phyloP scores from a whole-genome alignment of 2,329 filamentous ascomycete genomes.

The Ophiocordyceps sinensis region DNA sequence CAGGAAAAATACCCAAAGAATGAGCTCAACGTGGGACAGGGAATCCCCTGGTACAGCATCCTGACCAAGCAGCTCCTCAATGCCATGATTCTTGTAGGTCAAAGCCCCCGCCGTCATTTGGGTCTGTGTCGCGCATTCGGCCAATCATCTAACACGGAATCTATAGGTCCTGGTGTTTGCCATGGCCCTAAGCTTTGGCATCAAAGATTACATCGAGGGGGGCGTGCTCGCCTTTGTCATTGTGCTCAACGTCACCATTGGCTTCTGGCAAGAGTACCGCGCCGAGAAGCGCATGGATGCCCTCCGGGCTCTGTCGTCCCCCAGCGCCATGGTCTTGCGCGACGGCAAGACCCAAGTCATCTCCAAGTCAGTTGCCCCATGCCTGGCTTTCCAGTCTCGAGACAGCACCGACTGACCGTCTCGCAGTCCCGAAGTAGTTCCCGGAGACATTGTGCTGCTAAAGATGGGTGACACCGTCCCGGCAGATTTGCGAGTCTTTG shows the following conservation, averaged over 20 bases:
- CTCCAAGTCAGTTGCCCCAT: slow-evolving; percentile 31
- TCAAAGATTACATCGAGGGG: slow-evolving; percentile 53
- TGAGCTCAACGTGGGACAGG: slow-evolving; percentile 53
- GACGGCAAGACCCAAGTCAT: slow-evolving; percentile 43
- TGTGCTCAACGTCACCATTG: slow-evolving; percentile 53
- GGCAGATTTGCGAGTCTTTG: slow-evolving; percentile 55
- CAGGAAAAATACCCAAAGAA: slow-evolving; percentile 50
- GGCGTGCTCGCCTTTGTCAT: slow-evolving; percentile 55
- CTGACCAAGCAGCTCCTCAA: slow-evolving; percentile 60
- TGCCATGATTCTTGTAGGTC: slow-evolving; percentile 57
- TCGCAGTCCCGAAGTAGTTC: slow-evolving; percentile 44
- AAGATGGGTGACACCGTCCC: slow-evolving; percentile 64
- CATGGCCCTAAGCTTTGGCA: slow-evolving; percentile 57
- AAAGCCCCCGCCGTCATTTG: background rate
- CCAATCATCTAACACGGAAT: background rate
- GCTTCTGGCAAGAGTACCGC: slow-evolving; percentile 49
- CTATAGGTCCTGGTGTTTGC: slow-evolving; percentile 60
- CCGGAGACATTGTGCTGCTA: slow-evolving; percentile 54
- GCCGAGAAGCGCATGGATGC: slow-evolving; percentile 56
- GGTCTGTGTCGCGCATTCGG: background rate
- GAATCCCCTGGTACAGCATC: slow-evolving; percentile 58
- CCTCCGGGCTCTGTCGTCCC: slow-evolving; percentile 44
- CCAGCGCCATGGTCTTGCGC: slow-evolving; percentile 47
- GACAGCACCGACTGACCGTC: slow-evolving; percentile 4
- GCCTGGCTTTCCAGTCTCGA: too few species aligned